Percentiles rank a stretch among this genome's conserved stretches.
Conservation (phyloP, 2,329 filamentous ascomycete genomes). For the Curvularia lunata region DNA sequence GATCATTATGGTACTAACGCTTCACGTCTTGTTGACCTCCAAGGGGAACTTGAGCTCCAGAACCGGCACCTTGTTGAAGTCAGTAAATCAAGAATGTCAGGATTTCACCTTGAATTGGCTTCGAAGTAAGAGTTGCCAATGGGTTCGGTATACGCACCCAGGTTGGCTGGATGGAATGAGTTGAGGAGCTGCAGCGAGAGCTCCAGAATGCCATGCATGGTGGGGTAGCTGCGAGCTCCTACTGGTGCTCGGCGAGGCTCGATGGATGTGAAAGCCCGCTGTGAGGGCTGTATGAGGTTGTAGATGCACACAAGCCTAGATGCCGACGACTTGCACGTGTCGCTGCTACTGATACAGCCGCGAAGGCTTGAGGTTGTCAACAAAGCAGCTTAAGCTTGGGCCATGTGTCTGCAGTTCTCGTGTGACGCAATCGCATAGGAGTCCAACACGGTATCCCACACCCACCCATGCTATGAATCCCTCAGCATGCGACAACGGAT, state of each 20-base stretch:
- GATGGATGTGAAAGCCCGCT: neutral
- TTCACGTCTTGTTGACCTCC: conserved; percentile 22
- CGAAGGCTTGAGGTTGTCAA: neutral
- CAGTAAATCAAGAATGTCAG: no score
- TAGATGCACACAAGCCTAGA: neutral
- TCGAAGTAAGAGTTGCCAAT: neutral
- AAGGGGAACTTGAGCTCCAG: conserved; percentile 25
- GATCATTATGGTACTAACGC: conserved; percentile 27
- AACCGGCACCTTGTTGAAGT: conserved; percentile 13
- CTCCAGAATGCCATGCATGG: conserved; percentile 35
- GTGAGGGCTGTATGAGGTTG: neutral
- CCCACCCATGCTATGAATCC: neutral
- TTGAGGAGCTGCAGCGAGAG: conserved; percentile 35
- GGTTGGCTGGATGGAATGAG: conserved; percentile 23
- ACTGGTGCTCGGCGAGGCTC: neutral
- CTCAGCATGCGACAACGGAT: conserved; percentile 3
- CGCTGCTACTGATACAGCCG: neutral
- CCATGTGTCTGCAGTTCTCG: conserved; percentile 5
- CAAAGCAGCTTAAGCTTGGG: conserved; percentile 6
- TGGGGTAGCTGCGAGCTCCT: conserved; percentile 17
- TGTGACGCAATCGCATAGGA: conserved; percentile 13
- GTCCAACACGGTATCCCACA: conserved; percentile 10
- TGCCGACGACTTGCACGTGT: neutral
- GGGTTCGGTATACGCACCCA: conserved; percentile 20
- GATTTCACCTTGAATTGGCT: no score